phyloP scores from a whole-genome alignment of 108 stramenopile genomes.

The Cyclostephanos invisitatus region DNA sequence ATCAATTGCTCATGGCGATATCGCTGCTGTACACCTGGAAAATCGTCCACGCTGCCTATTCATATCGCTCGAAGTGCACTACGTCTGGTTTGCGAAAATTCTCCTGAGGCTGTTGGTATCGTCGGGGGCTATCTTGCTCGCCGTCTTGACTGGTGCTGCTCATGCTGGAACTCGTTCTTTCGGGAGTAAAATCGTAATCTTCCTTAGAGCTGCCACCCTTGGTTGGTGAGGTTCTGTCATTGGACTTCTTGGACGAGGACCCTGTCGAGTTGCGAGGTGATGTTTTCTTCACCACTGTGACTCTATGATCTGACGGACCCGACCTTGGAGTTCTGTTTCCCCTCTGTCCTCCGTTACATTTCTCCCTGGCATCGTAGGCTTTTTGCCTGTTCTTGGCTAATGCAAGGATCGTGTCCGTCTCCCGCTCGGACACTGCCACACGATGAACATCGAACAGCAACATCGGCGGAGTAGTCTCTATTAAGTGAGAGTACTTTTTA shows the following conservation, averaged over 20 bases:
- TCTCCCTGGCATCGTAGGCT: not conserved
- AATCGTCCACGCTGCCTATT: not conserved
- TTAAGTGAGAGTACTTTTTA: constrained; percentile 18
- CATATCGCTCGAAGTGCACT: not conserved
- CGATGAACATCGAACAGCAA: constrained; percentile 11
- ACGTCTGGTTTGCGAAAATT: constrained; percentile 2
- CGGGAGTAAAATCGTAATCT: constrained; percentile 1
- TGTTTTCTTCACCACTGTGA: not conserved
- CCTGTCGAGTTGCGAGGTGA: not conserved
- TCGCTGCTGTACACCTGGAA: too few relatives aligned
- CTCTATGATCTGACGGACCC: not conserved
- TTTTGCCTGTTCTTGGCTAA: constrained; percentile 2
- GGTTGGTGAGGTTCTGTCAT: not conserved
- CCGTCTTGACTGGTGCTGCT: not conserved
- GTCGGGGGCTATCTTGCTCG: not conserved
- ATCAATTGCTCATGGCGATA: too few relatives aligned
- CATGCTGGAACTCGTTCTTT: constrained; percentile 1
- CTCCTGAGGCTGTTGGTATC: not conserved
- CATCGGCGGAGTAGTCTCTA: constrained; percentile 18
- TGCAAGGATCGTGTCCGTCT: constrained; percentile 9
- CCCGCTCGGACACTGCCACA: constrained; percentile 7
- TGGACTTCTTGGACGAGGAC: not conserved
- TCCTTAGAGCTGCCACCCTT: not conserved
- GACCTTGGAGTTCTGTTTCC: not conserved
- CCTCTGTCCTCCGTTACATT: not conserved